phyloP scores from a whole-genome alignment of 1,139 yeast genomes.

The Blastobotrys elegans region DNA sequence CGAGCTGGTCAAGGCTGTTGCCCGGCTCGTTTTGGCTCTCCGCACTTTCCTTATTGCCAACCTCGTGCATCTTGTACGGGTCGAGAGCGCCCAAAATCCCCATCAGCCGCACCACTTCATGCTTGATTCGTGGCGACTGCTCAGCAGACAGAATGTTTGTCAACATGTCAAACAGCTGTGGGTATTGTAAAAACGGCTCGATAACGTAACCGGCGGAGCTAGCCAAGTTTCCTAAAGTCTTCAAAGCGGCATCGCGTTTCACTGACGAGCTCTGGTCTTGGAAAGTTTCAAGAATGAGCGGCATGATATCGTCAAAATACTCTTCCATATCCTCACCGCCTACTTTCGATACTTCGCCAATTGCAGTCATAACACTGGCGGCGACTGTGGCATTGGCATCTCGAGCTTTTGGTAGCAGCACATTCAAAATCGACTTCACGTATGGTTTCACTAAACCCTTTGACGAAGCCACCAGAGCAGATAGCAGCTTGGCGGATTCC shows the following conservation, averaged over 20 bases:
- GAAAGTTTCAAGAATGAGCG: constrained; percentile 76
- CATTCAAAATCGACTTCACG: constrained; percentile 82
- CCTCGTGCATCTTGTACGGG: constrained; percentile 91
- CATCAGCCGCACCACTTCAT: constrained; percentile 81
- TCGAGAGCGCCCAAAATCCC: constrained; percentile 96
- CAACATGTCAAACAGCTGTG: constrained; percentile 76
- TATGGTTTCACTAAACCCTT: constrained; percentile 82
- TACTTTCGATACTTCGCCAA: constrained; percentile 84
- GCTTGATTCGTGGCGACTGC: constrained; percentile 61
- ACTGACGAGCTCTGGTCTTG: constrained; percentile 86
- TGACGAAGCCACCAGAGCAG: constrained; percentile 71
- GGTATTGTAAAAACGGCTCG: constrained; percentile 87
- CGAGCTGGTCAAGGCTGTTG: too few species aligned
- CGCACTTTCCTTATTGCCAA: constrained; percentile 63
- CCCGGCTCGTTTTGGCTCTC: constrained; percentile 44
- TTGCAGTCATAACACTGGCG: constrained; percentile 78
- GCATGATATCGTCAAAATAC: constrained; percentile 75
- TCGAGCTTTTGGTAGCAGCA: constrained; percentile 68
- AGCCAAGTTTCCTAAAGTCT: constrained; percentile 81
- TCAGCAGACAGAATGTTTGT: constrained; percentile 80
- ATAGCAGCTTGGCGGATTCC: constrained; percentile 74
- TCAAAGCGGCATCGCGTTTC: constrained; percentile 85
- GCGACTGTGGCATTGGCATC: constrained; percentile 73
- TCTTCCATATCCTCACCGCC: constrained; percentile 81
- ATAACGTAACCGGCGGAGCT: constrained; percentile 93